phyloP scores from a whole-genome alignment of 768 basidiomycete genomes.

The Suillus spraguei region DNA sequence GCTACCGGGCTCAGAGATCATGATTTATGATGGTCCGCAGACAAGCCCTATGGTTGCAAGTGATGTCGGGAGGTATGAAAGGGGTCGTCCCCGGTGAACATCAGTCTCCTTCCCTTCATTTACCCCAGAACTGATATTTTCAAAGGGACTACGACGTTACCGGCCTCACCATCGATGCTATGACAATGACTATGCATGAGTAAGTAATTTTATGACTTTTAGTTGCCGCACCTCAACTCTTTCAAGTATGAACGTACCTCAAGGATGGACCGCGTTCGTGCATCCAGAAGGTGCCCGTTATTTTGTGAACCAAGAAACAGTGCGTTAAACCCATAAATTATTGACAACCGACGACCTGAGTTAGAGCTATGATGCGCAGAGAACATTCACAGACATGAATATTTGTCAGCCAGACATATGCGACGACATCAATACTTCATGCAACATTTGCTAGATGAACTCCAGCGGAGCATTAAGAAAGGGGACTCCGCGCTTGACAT shows the following conservation, averaged over 20 bases:
- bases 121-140: not conserved
- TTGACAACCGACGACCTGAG: not conserved
- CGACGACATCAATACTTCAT: conserved; percentile 39
- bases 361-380: conserved; percentile 34
- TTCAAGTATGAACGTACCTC: conserved; percentile 13
- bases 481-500: conserved; percentile 31
- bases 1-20: conserved; percentile 12
- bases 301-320: conserved; percentile 51
- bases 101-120: not conserved
- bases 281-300: conserved; percentile 69
- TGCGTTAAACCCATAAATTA: conserved; percentile 24
- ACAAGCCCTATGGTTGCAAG: conserved; percentile 21
- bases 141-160: not conserved
- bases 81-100: not conserved
- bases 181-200: conserved; percentile 2
- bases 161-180: not conserved
- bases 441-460: conserved; percentile 16
- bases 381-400: conserved; percentile 57
- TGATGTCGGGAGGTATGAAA: conserved; percentile 19
- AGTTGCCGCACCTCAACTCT: not conserved
- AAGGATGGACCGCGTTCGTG: conserved; percentile 47
- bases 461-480: conserved; percentile 20
- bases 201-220: not conserved
- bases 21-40: not conserved
- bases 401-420: conserved; percentile 42